phyloP scores from a whole-genome alignment of 495 filamentous ascomycete genomes.

The Trichoderma gamsii region DNA sequence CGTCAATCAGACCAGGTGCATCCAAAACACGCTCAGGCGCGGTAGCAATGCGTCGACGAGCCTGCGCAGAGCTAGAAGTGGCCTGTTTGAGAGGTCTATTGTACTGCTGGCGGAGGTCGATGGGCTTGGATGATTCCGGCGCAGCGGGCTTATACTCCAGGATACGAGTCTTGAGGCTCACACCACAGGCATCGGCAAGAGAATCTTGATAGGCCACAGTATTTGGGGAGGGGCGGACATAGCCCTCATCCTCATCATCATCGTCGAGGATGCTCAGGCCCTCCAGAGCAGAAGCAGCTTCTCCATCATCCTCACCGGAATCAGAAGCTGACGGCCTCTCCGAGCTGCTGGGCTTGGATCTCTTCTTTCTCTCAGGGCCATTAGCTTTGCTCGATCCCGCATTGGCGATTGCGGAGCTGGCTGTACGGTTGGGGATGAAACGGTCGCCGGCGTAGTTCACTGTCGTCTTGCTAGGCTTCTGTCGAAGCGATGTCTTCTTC shows the following conservation, averaged over 20 bases:
- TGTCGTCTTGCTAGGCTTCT: constrained; percentile 72
- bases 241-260: constrained; percentile 47
- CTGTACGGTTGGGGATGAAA: constrained; percentile 89
- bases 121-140: constrained; percentile 94
- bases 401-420: constrained; percentile 81
- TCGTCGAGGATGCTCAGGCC: constrained; percentile 59
- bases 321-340: constrained; percentile 64
- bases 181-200: constrained; percentile 83
- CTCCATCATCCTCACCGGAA: constrained; percentile 61
- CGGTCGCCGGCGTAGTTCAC: constrained; percentile 82
- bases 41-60: constrained; percentile 83
- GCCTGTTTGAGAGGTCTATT: constrained; percentile 87
- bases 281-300: constrained; percentile 71
- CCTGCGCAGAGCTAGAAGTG: constrained; percentile 66
- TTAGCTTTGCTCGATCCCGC: constrained; percentile 75
- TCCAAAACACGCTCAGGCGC: constrained; percentile 97
- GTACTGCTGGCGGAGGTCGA: constrained; percentile 95
- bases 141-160: constrained; percentile 97
- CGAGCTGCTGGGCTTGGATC: constrained; percentile 37
- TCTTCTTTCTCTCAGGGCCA: constrained; percentile 54
- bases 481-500: constrained; percentile 55
- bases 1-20: constrained; percentile 89
- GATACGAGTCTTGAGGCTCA: constrained; percentile 88
- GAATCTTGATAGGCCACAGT: constrained; percentile 88
- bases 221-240: constrained; percentile 76